phyloP scores from a whole-genome alignment of 2,329 filamentous ascomycete species.

The Fusarium sp. region DNA sequence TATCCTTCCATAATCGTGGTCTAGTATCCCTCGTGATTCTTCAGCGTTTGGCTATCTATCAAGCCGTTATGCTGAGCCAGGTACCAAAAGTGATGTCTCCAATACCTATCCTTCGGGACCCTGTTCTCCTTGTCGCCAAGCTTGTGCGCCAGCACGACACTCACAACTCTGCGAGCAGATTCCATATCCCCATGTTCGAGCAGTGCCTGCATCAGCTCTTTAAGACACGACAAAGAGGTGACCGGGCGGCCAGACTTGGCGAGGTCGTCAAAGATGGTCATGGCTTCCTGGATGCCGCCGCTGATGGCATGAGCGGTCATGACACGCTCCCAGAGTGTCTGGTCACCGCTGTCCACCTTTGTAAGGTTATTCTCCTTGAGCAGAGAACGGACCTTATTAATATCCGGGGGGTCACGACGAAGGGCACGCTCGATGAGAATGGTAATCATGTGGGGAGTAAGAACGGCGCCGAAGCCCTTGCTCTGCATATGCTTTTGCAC shows the following conservation, averaged over 20 bases:
- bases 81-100: constrained; percentile 67
- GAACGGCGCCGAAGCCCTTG: constrained; percentile 66
- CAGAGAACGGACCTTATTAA: constrained; percentile 72
- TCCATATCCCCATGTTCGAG: constrained; percentile 45
- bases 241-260: constrained; percentile 56
- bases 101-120: constrained; percentile 55
- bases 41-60: constrained; percentile 48
- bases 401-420: constrained; percentile 68
- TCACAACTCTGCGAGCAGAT: constrained; percentile 55
- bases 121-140: constrained; percentile 41
- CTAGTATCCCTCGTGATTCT: constrained; percentile 7
- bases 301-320: constrained; percentile 75
- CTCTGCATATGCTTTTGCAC: constrained; percentile 75
- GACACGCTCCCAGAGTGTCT: constrained; percentile 78
- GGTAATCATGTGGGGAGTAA: constrained; percentile 79
- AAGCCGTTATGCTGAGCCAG: constrained; percentile 60
- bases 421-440: constrained; percentile 81
- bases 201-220: constrained; percentile 59
- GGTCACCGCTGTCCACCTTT: constrained; percentile 62
- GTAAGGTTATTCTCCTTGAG: constrained; percentile 69
- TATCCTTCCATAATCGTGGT: not conserved
- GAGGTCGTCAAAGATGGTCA: constrained; percentile 65
- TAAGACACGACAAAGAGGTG: constrained; percentile 61
- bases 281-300: constrained; percentile 66
- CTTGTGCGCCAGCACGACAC: constrained; percentile 50